phyloP scores from a whole-genome alignment of 2,329 filamentous ascomycete genomes.

The Ploettnerulaceae sp. region DNA sequence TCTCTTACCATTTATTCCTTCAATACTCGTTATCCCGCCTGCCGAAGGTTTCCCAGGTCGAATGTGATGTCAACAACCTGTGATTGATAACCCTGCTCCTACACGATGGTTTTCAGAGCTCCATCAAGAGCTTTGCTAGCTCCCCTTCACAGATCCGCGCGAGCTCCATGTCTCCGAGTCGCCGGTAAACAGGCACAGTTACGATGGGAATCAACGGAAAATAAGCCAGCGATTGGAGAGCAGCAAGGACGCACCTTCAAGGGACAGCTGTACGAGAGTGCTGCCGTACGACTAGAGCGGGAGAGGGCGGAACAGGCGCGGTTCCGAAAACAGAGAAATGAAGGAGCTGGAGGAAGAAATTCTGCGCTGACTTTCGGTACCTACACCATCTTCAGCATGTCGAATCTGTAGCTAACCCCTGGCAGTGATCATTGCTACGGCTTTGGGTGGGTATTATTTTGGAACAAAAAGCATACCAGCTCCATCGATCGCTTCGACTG shows the following conservation, averaged over 20 bases:
- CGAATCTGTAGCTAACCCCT: not conserved
- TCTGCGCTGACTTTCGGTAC: slow-evolving; percentile 52
- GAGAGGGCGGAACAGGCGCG: slow-evolving; percentile 51
- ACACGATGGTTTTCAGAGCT: slow-evolving; percentile 24
- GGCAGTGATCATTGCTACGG: slow-evolving; percentile 29
- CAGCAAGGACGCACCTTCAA: slow-evolving; percentile 41
- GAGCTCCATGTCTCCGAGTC: slow-evolving; percentile 20
- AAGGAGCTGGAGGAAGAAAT: slow-evolving; percentile 39
- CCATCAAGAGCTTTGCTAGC: slow-evolving; percentile 27
- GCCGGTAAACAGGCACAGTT: slow-evolving; percentile 15
- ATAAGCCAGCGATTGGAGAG: slow-evolving; percentile 13
- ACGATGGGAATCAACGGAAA: slow-evolving; percentile 28
- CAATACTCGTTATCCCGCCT: no score
- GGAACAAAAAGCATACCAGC: slow-evolving; percentile 51
- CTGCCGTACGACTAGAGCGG: slow-evolving; percentile 48
- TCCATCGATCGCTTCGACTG: slow-evolving; percentile 50
- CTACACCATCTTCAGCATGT: slow-evolving; percentile 16
- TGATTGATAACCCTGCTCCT: not conserved
- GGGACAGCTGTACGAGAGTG: slow-evolving; percentile 56
- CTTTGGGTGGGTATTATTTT: slow-evolving; percentile 45
- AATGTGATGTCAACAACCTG: not conserved
- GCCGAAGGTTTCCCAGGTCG: no score
- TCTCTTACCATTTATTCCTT: no score
- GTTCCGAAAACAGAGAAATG: slow-evolving; percentile 41
- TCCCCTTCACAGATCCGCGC: slow-evolving; percentile 16